Evolutionary conservation across 148 eudicot species (phyloP), one percentile per base, ranked within the genome.

Genomic region (Arbutus unedo): DNA sequence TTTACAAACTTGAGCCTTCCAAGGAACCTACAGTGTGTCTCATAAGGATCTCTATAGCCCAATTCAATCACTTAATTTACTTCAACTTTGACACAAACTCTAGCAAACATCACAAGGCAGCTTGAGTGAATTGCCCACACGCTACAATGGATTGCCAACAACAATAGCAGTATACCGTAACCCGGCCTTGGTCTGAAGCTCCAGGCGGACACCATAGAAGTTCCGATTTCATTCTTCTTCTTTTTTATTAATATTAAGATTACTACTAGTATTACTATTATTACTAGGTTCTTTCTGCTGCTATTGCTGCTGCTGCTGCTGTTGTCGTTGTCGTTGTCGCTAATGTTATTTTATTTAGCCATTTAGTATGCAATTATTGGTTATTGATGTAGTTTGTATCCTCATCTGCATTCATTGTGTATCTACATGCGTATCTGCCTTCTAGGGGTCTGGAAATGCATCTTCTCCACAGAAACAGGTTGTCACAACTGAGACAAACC

Each of bases 381-480:
- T 21, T 77, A 38, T 21, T 57, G 15, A 43, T 57, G 25, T 45
- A 45, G 54, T 47, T n/a, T n/a, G n/a, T 15, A 62, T 60, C 48
- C 31, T 79, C 14, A 48, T 62, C 41, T 79, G 81, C 54, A 45
- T 62, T 62, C n/a, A 31, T 43, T 44, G 23, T 16, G 74, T 57
- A 74, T 25, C 79, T 8, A 23, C 10, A 80, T 82, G 79, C 79
- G 60, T 57, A 15, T 88, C 57, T 84, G 19, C 76, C n/a, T 31
- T 74, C 56, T 80, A 92, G 98, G 94, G 83, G 78, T 78, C 68
- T 82, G 90, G 87, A 81, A 74, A 78, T 76, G 84, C 51, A 19
- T 78, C 83, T 47, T 80, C 93, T 44, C 54, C 85, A 18, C 92
- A 83, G 66, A 94, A 88, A 84, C 89, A 85, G 38, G 87, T 78